Evolutionary conservation across 2,329 filamentous ascomycete genomes (phyloP).

Genomic region (Diplodia corticola): DNA sequence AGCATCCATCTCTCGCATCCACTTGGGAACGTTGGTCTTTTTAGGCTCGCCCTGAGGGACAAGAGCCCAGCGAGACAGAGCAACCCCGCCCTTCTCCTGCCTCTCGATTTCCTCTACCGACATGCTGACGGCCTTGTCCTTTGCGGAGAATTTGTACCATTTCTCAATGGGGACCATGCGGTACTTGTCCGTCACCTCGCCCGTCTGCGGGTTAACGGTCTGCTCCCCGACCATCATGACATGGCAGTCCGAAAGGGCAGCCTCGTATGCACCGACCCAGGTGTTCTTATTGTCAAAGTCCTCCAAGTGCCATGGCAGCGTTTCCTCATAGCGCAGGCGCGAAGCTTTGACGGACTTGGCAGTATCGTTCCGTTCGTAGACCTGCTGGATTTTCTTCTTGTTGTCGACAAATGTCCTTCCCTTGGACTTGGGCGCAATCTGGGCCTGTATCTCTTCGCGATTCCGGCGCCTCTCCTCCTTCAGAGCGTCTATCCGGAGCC

Average conservation of each 20-base stretch:
- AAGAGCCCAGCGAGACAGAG: conserved; percentile 49
- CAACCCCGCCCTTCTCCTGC: conserved; percentile 16
- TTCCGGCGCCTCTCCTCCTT: conserved; percentile 82
- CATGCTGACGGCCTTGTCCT: conserved; percentile 68
- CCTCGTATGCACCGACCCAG: conserved; percentile 90
- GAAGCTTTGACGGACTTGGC: conserved; percentile 68
- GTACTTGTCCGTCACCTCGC: conserved; percentile 50
- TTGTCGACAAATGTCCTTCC: conserved; percentile 54
- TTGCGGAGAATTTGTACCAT: conserved; percentile 85
- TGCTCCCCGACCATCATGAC: conserved; percentile 75
- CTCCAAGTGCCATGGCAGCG: conserved; percentile 93
- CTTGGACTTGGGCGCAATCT: conserved; percentile 82
- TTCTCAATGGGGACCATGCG: conserved; percentile 91
- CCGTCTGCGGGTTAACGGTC: conserved; percentile 30
- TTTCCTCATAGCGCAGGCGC: conserved; percentile 82
- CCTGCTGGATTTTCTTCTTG: conserved; percentile 83
- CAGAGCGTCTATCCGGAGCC: conserved; percentile 57
- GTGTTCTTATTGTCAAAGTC: conserved; percentile 94
- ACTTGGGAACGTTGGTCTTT: conserved; percentile 36
- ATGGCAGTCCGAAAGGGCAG: conserved; percentile 76
- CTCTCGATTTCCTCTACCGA: conserved; percentile 15
- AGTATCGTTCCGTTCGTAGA: conserved; percentile 77
- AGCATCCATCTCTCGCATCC: conserved; percentile 62
- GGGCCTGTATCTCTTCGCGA: conserved; percentile 81
- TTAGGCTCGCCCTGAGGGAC: conserved; percentile 74